phyloP scores from a whole-genome alignment of 192 early-diverging fungal genomes.

The Phycomyces blakesleeanus region DNA sequence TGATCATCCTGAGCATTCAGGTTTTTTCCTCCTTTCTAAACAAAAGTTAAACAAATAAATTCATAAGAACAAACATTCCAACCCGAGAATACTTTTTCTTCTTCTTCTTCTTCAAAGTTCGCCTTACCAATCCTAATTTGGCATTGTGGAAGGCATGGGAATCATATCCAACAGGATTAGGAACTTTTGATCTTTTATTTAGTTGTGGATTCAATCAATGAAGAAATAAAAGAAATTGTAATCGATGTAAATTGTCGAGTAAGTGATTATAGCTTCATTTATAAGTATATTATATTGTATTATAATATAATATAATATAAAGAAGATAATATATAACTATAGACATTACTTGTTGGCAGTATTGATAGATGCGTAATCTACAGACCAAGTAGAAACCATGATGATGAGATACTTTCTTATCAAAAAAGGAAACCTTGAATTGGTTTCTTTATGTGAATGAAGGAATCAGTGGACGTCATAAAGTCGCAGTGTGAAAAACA shows the following conservation, averaged over 20 bases:
- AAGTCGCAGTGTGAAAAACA: no score
- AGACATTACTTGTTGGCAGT: slow-evolving; percentile 3
- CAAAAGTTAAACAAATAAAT: background rate
- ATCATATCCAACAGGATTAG: slow-evolving; percentile 28
- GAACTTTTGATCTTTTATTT: slow-evolving; percentile 7
- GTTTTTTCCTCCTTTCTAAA: slow-evolving; percentile 11
- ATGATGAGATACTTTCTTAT: background rate
- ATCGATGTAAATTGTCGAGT: no score
- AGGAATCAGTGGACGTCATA: no score
- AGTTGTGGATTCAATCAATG: no score
- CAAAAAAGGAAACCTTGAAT: no score
- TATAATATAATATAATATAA: no score
- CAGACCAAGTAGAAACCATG: slow-evolving; percentile 18
- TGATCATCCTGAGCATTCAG: slow-evolving; percentile 20
- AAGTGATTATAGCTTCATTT: no score
- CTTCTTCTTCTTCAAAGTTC: background rate
- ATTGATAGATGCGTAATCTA: slow-evolving; percentile 23
- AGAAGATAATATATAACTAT: no score
- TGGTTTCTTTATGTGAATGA: no score
- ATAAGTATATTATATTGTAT: no score
- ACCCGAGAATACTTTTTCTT: background rate
- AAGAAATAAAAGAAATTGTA: no score
- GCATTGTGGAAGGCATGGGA: slow-evolving; percentile 11
- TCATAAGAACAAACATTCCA: background rate
- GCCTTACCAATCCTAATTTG: slow-evolving; percentile 2